Conservation (phyloP, 306 rosid genomes). For the Pyrus communis region DNA sequence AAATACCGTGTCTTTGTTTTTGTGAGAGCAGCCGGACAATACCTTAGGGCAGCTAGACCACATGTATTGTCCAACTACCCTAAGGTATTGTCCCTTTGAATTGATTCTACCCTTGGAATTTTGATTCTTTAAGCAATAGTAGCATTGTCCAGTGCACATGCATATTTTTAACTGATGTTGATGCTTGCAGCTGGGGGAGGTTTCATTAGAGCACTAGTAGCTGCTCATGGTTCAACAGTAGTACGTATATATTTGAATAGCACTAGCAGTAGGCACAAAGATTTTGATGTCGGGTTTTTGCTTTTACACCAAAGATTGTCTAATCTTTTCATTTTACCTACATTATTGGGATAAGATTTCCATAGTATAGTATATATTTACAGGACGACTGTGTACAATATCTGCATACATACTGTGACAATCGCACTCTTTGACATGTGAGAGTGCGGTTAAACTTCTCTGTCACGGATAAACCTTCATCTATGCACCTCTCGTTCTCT, state of each 20-base stretch:
- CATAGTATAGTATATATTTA: too few relatives aligned
- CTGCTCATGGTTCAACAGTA: neutral
- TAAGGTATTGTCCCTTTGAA: too few relatives aligned
- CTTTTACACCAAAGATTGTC: neutral
- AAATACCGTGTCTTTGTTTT: too few relatives aligned
- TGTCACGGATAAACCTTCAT: too few relatives aligned
- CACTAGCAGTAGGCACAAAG: neutral
- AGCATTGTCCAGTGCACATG: neutral
- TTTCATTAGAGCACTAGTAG: neutral
- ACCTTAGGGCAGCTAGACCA: too few relatives aligned
- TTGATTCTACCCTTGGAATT: neutral
- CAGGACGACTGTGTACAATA: neutral
- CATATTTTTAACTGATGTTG: neutral
- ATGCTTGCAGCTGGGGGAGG: neutral
- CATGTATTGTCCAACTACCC: too few relatives aligned
- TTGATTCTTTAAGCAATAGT: neutral
- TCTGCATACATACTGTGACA: too few relatives aligned
- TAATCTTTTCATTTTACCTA: neutral
- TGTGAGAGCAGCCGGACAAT: too few relatives aligned
- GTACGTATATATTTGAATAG: neutral
- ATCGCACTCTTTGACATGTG: too few relatives aligned
- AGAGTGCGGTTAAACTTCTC: too few relatives aligned
- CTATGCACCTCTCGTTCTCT: too few relatives aligned
- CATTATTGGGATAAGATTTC: too few relatives aligned
- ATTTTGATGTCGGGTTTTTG: neutral